Evolutionary conservation across 352 stramenopile genomes (phyloP), one percentile per base, ranked within the genome.

Genomic region (Phytophthora foliorum): DNA sequence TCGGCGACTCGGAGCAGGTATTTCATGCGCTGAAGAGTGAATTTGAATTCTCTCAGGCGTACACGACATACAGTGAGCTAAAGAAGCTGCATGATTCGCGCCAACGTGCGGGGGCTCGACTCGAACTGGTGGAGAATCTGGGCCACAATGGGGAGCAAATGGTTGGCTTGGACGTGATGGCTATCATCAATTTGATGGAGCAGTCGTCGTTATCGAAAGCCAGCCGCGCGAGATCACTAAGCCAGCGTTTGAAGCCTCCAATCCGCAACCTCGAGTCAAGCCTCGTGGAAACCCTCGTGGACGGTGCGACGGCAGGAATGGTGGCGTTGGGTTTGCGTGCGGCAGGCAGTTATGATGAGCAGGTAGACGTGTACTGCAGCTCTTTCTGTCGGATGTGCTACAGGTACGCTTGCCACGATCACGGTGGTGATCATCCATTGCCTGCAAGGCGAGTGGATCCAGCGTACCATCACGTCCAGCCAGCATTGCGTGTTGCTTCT

Each of bases 341-440:
- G 34, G 84, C 81, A 10, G 77, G 66, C 31, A 78, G 78, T 11
- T 98, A 97, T 46, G 71, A 64, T 11, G 75, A 90, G 27, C 61
- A 96, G 16, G 89, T 88, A 44, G 83, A 96, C 67, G 90, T 87
- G 3, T 98, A 94, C 64, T 74, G 83, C 29, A 78, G 93, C 21
- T 69, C 97, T 2, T 97, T 98, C 54, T 98, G 94, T 60, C 80
- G 90, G 24, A 89, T 93, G 77, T 98, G 94, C 74, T 98, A 97
- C 68, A 89, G 71, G 39, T 98, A 98, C 63, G 87, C 96, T 60
- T 98, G 93, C 50, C 88, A 91, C 38, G 75, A 96, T 25, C 94
- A 98, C 69, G 89, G 92, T 2, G 92, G 87, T 29, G 82, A 94
- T 42, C 87, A 92, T 45, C 83, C 87, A 13, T 74, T 91, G 36